Percentiles rank a stretch among this genome's conserved stretches.
Evolutionary conservation across 75 land plant species (phyloP).

Genomic region (Pinus taeda): DNA sequence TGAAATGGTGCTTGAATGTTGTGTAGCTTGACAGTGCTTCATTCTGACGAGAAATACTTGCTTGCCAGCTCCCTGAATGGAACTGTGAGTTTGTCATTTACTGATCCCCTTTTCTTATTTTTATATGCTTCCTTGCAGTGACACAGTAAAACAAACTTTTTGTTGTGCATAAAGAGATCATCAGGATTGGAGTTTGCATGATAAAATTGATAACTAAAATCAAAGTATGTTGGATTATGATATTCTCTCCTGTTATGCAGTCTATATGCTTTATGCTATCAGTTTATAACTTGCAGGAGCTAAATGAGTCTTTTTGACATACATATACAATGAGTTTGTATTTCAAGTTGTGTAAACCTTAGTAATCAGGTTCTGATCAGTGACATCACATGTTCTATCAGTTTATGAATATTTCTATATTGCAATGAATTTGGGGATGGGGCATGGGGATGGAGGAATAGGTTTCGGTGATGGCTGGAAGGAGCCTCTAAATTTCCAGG

Average conservation of each 20-base stretch:
- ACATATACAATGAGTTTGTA: no score
- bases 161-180: neutral
- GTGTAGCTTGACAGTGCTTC: slow-evolving; percentile 58
- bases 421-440: no score
- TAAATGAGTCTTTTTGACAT: neutral
- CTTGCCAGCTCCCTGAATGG: slow-evolving; percentile 93
- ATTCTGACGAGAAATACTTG: slow-evolving; percentile 69
- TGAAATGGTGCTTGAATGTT: slow-evolving; percentile 11
- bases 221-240: neutral
- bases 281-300: neutral
- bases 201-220: neutral
- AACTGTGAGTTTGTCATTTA: slow-evolving; percentile 53
- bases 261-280: neutral
- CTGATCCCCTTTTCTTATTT: neutral
- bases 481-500: no score
- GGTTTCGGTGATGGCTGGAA: no score
- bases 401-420: no score
- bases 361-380: no score
- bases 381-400: no score
- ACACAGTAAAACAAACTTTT: neutral
- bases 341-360: no score
- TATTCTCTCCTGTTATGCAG: neutral
- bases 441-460: no score
- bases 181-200: neutral
- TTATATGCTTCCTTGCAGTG: neutral